These are phyloP conservation scores for Pleurotus platypus DNA, from an alignment of 768 basidiomycete genomes.

Conservation along the genomic window DNA sequence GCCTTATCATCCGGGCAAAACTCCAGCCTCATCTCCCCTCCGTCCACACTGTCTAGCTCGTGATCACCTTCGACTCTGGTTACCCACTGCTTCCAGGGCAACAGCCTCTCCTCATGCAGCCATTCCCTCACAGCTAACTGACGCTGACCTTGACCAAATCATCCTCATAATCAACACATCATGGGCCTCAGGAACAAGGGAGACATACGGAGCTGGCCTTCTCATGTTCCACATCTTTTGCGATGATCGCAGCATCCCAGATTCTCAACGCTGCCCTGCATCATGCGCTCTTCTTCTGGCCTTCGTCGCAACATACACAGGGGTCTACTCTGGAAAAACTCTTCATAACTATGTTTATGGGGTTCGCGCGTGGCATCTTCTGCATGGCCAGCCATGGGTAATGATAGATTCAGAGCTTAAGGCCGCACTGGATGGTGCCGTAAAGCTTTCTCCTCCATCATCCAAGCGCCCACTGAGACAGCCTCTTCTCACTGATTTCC, in stretches of 20 bases:
- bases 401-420: conserved; percentile 23
- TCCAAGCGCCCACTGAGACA: conserved; percentile 23
- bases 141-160: too few relatives aligned
- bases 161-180: too few relatives aligned
- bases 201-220: too few relatives aligned
- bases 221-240: too few relatives aligned
- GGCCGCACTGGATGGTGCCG: conserved; percentile 24
- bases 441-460: conserved; percentile 21
- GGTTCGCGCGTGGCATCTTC: conserved; percentile 42
- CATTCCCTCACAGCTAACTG: too few relatives aligned
- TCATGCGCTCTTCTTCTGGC: conserved; percentile 17
- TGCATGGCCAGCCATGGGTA: conserved; percentile 33
- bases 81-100: too few relatives aligned
- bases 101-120: too few relatives aligned
- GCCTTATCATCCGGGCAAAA: conserved; percentile 2
- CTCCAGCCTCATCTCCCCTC: not conserved
- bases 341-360: conserved; percentile 34
- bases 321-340: conserved; percentile 25
- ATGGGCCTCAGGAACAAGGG: too few relatives aligned
- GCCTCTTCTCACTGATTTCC: conserved; percentile 25
- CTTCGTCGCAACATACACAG: conserved; percentile 27
- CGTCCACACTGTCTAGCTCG: conserved; percentile 4
- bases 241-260: too few relatives aligned
- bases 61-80: too few relatives aligned
- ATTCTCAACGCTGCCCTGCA: too few relatives aligned